A percentile compares a stretch with the other conserved stretches of the same genome.
Conservation (phyloP, 1,284 basidiomycete genomes). For the Cutaneotrichosporon curvatum region DNA sequence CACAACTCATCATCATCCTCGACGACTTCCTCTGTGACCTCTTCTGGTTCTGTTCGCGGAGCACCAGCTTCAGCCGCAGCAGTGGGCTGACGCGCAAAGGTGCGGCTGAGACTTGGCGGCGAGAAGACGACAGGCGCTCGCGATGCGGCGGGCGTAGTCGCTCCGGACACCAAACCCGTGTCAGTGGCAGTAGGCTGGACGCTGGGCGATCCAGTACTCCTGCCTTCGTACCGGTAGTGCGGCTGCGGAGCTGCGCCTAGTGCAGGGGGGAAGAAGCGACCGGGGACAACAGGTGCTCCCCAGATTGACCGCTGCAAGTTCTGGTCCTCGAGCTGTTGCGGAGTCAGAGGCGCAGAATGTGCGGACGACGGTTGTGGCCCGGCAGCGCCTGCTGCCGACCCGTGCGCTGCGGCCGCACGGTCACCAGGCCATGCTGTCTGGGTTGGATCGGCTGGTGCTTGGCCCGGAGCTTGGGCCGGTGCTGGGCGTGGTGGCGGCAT, state of each 20-base stretch:
- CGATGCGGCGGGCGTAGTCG: conserved; percentile 33
- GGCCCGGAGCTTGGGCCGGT: not conserved
- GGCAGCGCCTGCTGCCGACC: too few relatives aligned
- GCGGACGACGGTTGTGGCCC: too few relatives aligned
- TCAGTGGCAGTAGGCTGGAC: not conserved
- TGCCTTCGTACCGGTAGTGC: not conserved
- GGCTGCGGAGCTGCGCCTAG: conserved; percentile 28
- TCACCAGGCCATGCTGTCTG: not conserved
- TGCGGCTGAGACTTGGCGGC: not conserved
- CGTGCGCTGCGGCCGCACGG: too few relatives aligned
- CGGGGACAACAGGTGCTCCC: conserved; percentile 38
- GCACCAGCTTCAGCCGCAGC: not conserved
- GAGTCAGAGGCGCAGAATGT: not conserved
- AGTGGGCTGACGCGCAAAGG: not conserved
- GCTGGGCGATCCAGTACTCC: not conserved
- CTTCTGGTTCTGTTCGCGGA: too few relatives aligned
- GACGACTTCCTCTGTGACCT: too few relatives aligned
- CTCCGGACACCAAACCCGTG: conserved; percentile 14
- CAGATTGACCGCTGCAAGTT: conserved; percentile 36
- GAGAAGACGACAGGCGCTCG: conserved; percentile 35
- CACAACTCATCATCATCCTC: not conserved
- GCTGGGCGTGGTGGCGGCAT: conserved; percentile 8
- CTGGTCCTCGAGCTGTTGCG: conserved; percentile 16
- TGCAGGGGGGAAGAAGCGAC: conserved; percentile 30
- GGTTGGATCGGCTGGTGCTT: conserved; percentile 1